Conservation (phyloP, 441 rosid species). For the Sinapis alba region DNA sequence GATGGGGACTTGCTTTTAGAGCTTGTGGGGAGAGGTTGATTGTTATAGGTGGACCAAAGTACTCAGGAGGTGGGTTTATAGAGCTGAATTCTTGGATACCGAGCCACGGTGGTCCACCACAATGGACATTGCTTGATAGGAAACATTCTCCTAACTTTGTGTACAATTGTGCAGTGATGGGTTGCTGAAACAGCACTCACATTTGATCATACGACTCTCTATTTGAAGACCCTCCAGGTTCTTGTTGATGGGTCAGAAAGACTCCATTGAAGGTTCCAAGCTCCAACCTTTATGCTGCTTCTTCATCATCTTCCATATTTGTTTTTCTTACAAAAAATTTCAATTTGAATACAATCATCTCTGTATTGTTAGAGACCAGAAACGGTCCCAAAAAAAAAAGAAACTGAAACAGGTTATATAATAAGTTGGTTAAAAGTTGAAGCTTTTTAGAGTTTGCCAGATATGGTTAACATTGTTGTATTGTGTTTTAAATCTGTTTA, state of each 20-base stretch:
- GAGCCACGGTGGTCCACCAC: constrained; percentile 65
- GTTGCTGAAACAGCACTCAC: constrained; percentile 58
- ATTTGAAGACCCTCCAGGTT: constrained; percentile 32
- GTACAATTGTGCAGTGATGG: constrained; percentile 98
- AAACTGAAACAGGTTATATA: constrained; percentile 31
- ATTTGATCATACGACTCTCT: constrained; percentile 4
- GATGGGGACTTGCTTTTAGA: constrained; percentile 97
- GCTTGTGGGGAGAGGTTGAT: constrained; percentile 89
- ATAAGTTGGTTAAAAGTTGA: constrained; percentile 38
- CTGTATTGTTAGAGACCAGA: constrained; percentile 39
- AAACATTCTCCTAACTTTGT: constrained; percentile 83
- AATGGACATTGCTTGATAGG: constrained; percentile 76
- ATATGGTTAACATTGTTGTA: constrained; percentile 40
- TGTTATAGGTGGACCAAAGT: constrained; percentile 93
- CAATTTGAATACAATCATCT: constrained; percentile 33
- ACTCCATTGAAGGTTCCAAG: constrained; percentile 30
- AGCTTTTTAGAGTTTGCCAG: constrained; percentile 30
- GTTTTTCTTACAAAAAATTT: constrained; percentile 20
- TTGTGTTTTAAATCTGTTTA: constrained; percentile 21
- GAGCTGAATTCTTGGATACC: constrained; percentile 95
- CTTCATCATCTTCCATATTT: constrained; percentile 21
- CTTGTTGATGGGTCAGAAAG: constrained; percentile 30
- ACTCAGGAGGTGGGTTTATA: constrained; percentile 72
- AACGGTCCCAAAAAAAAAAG: background rate
- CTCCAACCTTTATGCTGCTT: constrained; percentile 22